Conservation (phyloP, 2,329 filamentous ascomycete genomes). For the Colletotrichum chrysophilum region DNA sequence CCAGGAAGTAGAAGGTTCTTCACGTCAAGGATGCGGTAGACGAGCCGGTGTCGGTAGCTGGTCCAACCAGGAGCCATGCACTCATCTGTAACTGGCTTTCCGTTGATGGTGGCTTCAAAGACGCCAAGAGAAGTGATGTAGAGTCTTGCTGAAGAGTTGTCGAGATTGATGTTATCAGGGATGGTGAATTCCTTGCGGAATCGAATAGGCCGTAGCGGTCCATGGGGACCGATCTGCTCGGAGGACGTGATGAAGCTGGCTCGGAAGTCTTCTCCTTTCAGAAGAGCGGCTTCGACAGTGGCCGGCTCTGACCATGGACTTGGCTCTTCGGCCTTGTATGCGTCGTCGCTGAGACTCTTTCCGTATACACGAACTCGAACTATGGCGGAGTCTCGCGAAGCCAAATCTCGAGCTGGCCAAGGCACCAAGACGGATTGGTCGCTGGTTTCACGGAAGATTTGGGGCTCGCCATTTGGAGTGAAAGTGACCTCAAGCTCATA, state of each 20-base stretch:
- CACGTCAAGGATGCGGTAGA: conserved; percentile 50
- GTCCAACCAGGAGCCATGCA: conserved; percentile 49
- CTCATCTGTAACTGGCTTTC: conserved; percentile 31
- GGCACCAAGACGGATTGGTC: conserved; percentile 22
- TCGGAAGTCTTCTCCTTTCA: not conserved
- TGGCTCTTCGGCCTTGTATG: not conserved
- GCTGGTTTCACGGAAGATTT: not conserved
- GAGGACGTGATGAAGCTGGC: conserved; percentile 11
- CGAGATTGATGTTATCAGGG: not conserved
- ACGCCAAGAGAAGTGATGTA: conserved; percentile 42
- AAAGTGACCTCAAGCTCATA: conserved; percentile 23
- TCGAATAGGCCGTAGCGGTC: conserved; percentile 7
- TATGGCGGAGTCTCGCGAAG: conserved; percentile 29
- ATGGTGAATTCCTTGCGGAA: conserved; percentile 2
- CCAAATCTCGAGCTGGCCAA: conserved; percentile 26
- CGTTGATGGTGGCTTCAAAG: conserved; percentile 44
- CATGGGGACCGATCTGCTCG: not conserved
- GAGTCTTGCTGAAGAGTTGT: conserved; percentile 27
- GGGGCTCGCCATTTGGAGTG: not conserved
- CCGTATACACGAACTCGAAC: conserved; percentile 34
- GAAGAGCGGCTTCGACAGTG: conserved; percentile 1
- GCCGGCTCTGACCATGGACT: not conserved
- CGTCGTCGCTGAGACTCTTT: not conserved
- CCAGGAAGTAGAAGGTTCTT: conserved; percentile 33
- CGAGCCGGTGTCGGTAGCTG: conserved; percentile 45